Evolutionary conservation across 352 stramenopile species (phyloP).

Genomic region (Phytophthora citricola): DNA sequence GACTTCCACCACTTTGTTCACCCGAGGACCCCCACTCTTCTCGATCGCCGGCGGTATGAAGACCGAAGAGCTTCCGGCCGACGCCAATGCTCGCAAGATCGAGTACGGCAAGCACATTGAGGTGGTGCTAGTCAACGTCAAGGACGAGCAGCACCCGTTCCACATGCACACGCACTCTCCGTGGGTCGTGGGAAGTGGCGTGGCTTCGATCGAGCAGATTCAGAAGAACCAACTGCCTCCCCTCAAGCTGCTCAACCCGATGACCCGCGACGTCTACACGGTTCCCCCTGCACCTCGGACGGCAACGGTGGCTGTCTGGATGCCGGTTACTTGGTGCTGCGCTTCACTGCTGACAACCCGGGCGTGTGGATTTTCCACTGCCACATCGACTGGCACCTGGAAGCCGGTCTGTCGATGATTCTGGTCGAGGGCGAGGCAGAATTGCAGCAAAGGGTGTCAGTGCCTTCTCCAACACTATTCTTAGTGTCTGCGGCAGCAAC

Average conservation of each 20-base stretch:
- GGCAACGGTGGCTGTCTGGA: slow-evolving; percentile 26
- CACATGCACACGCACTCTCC: slow-evolving; percentile 47
- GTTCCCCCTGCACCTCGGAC: slow-evolving; percentile 35
- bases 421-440: slow-evolving; percentile 31
- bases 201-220: slow-evolving; percentile 33
- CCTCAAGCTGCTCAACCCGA: slow-evolving; percentile 38
- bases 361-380: slow-evolving; percentile 52
- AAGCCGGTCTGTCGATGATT: slow-evolving; percentile 36
- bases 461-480: slow-evolving; percentile 30
- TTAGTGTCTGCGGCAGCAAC: slow-evolving; percentile 27
- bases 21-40: slow-evolving; percentile 27
- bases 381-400: slow-evolving; percentile 51
- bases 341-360: slow-evolving; percentile 43
- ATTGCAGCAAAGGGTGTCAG: slow-evolving; percentile 16
- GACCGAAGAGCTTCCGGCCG: slow-evolving; percentile 26
- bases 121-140: slow-evolving; percentile 42
- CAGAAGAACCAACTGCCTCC: slow-evolving; percentile 20
- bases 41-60: slow-evolving; percentile 29
- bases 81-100: slow-evolving; percentile 22
- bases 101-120: slow-evolving; percentile 41
- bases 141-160: slow-evolving; percentile 46
- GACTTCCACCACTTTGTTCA: slow-evolving; percentile 28
- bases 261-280: slow-evolving; percentile 41
- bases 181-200: slow-evolving; percentile 36
- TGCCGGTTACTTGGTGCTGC: slow-evolving; percentile 40